A percentile compares a stretch with the other conserved stretches of the same genome.
Evolutionary conservation across 2,329 filamentous ascomycete species (phyloP).

Genomic region (Scedosporium aurantiacum): DNA sequence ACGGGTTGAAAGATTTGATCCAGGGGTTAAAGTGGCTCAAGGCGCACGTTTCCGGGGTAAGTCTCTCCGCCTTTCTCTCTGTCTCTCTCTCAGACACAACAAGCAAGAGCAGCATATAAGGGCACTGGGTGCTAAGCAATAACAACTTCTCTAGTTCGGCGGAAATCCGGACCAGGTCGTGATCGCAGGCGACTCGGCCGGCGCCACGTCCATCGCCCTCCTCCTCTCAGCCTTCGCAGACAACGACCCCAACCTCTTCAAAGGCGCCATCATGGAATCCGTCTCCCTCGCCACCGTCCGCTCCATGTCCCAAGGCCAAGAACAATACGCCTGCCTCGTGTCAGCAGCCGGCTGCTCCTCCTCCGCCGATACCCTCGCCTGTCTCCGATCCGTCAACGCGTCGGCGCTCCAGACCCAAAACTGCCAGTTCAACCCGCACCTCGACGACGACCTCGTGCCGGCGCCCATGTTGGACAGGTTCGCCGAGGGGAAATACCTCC

Average conservation of each 20-base stretch:
- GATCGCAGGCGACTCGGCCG: conserved; percentile 58
- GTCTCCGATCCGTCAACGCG: conserved; percentile 31
- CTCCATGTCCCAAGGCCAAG: conserved; percentile 34
- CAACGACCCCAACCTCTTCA: conserved; percentile 35
- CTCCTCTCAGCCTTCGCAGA: conserved; percentile 49
- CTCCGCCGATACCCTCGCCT: conserved; percentile 28
- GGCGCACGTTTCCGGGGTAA: conserved; percentile 40
- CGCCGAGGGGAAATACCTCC: conserved; percentile 36
- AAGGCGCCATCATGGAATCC: conserved; percentile 38
- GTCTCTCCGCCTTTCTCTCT: background rate
- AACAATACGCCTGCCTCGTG: conserved; percentile 35
- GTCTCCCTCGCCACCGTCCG: conserved; percentile 39
- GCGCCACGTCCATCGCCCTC: conserved; percentile 52
- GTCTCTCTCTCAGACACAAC: too few species aligned
- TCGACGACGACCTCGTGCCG: conserved; percentile 41
- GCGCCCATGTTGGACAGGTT: conserved; percentile 40
- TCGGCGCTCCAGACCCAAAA: conserved; percentile 21
- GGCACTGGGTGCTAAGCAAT: background rate
- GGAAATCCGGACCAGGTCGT: conserved; percentile 58
- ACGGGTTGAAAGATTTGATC: conserved; percentile 59
- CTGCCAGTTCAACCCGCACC: conserved; percentile 42
- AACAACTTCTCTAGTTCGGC: conserved; percentile 40
- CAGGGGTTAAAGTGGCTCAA: conserved; percentile 62
- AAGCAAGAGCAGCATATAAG: background rate
- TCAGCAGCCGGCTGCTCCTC: conserved; percentile 33